Percentiles rank a stretch among this genome's conserved stretches.
Evolutionary conservation across 352 stramenopile species (phyloP).

Genomic region (Phytophthora capsici): DNA sequence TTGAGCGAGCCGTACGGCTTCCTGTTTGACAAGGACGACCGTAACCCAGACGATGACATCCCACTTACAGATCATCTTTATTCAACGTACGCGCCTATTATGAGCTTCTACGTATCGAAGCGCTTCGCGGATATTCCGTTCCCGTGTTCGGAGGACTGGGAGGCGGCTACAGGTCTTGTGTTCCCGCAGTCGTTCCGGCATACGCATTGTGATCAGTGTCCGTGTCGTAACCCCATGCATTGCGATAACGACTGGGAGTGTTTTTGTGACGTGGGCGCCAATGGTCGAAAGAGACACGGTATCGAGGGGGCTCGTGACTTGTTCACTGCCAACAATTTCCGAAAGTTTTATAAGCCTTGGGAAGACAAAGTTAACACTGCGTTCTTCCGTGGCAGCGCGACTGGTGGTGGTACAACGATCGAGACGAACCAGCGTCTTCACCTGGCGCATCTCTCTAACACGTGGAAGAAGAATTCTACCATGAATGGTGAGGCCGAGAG

Average conservation of each 20-base stretch:
- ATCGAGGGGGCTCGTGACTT: conserved; percentile 88
- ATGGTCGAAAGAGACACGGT: conserved; percentile 74
- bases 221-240: conserved; percentile 63
- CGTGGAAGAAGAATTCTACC: conserved; percentile 91
- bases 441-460: conserved; percentile 89
- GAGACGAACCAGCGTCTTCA: conserved; percentile 98
- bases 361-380: conserved; percentile 96
- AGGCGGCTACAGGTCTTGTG: conserved; percentile 91
- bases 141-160: conserved; percentile 96
- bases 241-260: conserved; percentile 86
- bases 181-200: conserved; percentile 93
- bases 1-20: conserved; percentile 98
- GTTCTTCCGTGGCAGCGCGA: conserved; percentile 98
- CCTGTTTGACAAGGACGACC: conserved; percentile 97
- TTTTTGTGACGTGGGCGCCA: conserved; percentile 67
- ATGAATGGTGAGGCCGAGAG: conserved; percentile 80
- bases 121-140: conserved; percentile 98
- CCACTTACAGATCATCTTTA: conserved; percentile 92
- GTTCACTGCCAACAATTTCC: conserved; percentile 97
- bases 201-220: conserved; percentile 81
- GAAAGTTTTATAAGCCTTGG: conserved; percentile 97
- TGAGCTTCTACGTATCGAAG: conserved; percentile 97
- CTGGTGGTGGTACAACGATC: conserved; percentile 94
- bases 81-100: conserved; percentile 95
- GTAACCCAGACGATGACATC: conserved; percentile 93